Percentiles rank a stretch among this genome's conserved stretches.
These are phyloP conservation scores for Hypoxylon sp. DNA, from an alignment of 2,329 filamentous ascomycete genomes.

Conservation along the genomic window DNA sequence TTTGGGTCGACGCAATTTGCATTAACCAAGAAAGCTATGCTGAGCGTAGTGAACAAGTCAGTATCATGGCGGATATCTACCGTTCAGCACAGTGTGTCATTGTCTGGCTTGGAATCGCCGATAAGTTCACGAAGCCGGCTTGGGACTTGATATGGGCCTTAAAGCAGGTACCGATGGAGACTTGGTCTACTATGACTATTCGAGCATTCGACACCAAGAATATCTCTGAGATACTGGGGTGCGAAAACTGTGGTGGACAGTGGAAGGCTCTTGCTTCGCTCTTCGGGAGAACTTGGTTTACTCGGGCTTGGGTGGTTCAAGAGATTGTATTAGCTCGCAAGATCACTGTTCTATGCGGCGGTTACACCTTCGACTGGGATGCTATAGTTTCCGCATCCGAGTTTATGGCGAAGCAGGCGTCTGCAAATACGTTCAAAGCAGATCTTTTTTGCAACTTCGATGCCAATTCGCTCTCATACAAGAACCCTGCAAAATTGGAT, in stretches of 20 bases:
- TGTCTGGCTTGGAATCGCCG: constrained; percentile 40
- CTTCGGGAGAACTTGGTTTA: constrained; percentile 44
- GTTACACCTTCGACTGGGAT: constrained; percentile 35
- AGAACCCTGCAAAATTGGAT: constrained; percentile 42
- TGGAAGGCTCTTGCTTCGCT: constrained; percentile 39
- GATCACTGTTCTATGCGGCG: constrained; percentile 39
- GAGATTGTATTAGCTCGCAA: constrained; percentile 39
- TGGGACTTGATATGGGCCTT: constrained; percentile 31
- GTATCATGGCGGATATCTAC: constrained; percentile 42
- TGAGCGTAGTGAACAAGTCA: constrained; percentile 36
- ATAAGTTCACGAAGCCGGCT: constrained; percentile 30
- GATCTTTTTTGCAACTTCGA: constrained; percentile 20
- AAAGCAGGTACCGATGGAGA: constrained; percentile 11
- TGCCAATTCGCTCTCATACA: constrained; percentile 37
- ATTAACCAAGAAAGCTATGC: constrained; percentile 27
- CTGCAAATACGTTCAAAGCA: constrained; percentile 32
- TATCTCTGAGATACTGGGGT: constrained; percentile 6
- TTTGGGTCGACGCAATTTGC: constrained; percentile 44
- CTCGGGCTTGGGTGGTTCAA: constrained; percentile 46
- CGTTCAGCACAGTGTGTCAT: constrained; percentile 33
- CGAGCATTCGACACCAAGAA: constrained; percentile 11
- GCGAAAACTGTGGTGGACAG: constrained; percentile 21
- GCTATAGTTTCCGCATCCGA: constrained; percentile 37
- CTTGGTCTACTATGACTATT: constrained; percentile 14
- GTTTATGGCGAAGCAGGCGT: constrained; percentile 30